These are phyloP conservation scores for Besnoitia besnoiti DNA, from an alignment of 169 alveolate genomes.

Conservation along the genomic window DNA sequence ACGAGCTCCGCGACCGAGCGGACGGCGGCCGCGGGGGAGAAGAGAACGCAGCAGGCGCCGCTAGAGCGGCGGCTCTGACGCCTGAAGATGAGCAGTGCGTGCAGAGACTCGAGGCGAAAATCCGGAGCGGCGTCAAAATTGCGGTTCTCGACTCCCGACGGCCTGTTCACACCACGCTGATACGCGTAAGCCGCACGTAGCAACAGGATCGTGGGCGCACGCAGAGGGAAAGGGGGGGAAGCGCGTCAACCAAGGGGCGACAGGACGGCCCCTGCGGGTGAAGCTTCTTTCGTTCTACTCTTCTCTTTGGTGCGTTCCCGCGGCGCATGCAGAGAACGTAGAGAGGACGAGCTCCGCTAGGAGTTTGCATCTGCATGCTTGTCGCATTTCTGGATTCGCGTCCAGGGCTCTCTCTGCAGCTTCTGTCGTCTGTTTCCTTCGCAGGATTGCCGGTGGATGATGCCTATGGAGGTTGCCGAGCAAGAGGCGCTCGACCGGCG, in stretches of 20 bases:
- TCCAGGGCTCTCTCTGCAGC: too few species aligned
- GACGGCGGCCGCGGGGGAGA: not conserved
- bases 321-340: too few species aligned
- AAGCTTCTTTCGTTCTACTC: too few species aligned
- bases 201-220: too few species aligned
- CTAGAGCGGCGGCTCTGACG: not conserved
- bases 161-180: constrained; percentile 5
- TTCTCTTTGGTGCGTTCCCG: too few species aligned
- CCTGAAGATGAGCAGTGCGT: not conserved
- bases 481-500: constrained; percentile 3
- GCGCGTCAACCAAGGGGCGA: too few species aligned
- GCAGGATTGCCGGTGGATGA: constrained; percentile 28
- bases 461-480: constrained; percentile 13
- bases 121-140: not conserved
- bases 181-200: not conserved
- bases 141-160: constrained; percentile 21
- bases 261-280: too few species aligned
- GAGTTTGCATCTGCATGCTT: not conserved
- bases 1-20: not conserved
- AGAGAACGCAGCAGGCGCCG: not conserved
- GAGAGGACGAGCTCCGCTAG: too few species aligned
- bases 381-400: too few species aligned
- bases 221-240: too few species aligned
- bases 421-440: not conserved
- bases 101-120: not conserved